These are phyloP conservation scores for Grigorovia humatica DNA, from an alignment of 805 yeast genomes.

Conservation along the genomic window DNA sequence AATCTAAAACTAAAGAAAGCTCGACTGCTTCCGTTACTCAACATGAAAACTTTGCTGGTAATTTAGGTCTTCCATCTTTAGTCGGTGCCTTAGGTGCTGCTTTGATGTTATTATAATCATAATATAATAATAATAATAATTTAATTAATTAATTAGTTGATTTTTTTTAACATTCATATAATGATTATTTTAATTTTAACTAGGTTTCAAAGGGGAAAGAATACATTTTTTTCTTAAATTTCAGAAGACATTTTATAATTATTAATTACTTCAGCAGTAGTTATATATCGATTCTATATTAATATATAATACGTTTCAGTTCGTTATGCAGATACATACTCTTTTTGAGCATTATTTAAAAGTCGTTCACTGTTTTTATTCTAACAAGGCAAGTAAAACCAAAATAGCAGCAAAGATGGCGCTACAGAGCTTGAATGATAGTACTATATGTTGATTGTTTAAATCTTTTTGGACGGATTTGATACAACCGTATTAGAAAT, in stretches of 20 bases:
- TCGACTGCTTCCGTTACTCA: neutral
- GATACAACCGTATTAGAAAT: no score
- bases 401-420: no score
- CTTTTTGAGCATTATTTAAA: no score
- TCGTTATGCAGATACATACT: no score
- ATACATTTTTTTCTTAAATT: neutral
- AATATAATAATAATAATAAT: neutral
- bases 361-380: no score
- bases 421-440: no score
- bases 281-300: no score
- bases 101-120: slow-evolving; percentile 6
- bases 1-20: neutral
- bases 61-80: slow-evolving; percentile 3
- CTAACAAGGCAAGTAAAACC: no score
- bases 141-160: no score
- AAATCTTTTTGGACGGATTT: no score
- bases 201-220: neutral
- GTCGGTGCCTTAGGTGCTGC: slow-evolving; percentile 9
- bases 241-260: neutral
- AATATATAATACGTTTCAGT: no score
- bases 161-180: neutral
- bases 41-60: slow-evolving; percentile 2
- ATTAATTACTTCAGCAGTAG: neutral
- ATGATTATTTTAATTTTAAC: neutral
- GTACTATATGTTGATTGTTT: no score